Evolutionary conservation across 202 grass and related monocot genomes (phyloP).

Genomic region (Dendrocalamus latiflorus): DNA sequence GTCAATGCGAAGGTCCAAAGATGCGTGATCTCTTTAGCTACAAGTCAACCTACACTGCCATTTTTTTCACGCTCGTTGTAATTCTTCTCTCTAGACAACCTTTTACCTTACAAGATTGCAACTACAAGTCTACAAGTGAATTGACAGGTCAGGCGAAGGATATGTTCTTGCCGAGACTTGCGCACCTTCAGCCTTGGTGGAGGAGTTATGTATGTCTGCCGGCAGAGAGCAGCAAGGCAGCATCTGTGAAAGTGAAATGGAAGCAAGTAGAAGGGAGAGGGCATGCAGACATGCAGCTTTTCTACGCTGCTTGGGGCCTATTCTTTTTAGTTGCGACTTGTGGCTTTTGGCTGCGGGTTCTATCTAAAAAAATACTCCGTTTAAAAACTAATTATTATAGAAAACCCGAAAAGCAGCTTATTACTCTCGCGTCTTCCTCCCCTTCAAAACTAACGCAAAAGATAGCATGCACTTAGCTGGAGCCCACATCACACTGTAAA

Average conservation of each 20-base stretch:
- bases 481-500: conserved; percentile 33
- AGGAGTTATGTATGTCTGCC: too few species aligned
- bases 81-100: not conserved
- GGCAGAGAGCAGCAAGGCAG: not conserved
- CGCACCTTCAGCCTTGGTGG: not conserved
- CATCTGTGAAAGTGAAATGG: not conserved
- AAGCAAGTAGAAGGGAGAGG: not conserved
- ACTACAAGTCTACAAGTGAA: not conserved
- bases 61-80: not conserved
- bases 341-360: too few species aligned
- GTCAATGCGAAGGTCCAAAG: too few species aligned
- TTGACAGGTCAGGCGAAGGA: not conserved
- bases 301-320: too few species aligned
- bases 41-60: too few species aligned
- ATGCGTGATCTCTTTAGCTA: too few species aligned
- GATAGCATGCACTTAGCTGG: conserved; percentile 5
- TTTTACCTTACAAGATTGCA: not conserved
- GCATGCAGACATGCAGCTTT: not conserved
- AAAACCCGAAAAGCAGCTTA: too few species aligned
- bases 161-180: not conserved
- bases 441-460: not conserved
- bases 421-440: not conserved
- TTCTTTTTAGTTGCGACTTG: too few species aligned
- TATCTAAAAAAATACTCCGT: too few species aligned
- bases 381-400: too few species aligned